phyloP scores from a whole-genome alignment of 2,329 filamentous ascomycete species.

The Pestalotiopsis sp. region DNA sequence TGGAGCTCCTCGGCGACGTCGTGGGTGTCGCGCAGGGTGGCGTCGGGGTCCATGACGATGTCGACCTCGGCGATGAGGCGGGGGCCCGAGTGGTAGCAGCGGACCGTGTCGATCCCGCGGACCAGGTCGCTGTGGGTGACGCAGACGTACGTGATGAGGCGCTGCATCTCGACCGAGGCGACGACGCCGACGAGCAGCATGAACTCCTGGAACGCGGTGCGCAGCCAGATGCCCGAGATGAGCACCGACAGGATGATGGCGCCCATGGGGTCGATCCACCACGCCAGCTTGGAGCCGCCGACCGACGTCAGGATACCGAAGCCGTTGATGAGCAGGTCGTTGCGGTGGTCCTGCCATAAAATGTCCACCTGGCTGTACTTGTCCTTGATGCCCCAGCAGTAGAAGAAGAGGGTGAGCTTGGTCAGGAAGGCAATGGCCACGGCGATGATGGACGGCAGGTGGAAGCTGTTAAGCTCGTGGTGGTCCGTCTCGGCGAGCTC shows the following conservation, averaged over 20 bases:
- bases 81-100: slow-evolving; percentile 87
- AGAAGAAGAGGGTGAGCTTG: slow-evolving; percentile 81
- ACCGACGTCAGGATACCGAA: slow-evolving; percentile 89
- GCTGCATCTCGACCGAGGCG: slow-evolving; percentile 81
- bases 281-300: slow-evolving; percentile 82
- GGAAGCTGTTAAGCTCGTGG: slow-evolving; percentile 60
- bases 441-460: slow-evolving; percentile 81
- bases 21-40: slow-evolving; percentile 76
- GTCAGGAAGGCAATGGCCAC: slow-evolving; percentile 82
- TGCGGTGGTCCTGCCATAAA: slow-evolving; percentile 95
- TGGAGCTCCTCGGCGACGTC: slow-evolving; percentile 94
- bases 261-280: slow-evolving; percentile 95
- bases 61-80: slow-evolving; percentile 94
- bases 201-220: slow-evolving; percentile 87
- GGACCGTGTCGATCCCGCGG: slow-evolving; percentile 87
- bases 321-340: slow-evolving; percentile 95
- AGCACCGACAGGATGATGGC: slow-evolving; percentile 80
- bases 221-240: slow-evolving; percentile 79
- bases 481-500: slow-evolving; percentile 58
- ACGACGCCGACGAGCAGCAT: slow-evolving; percentile 87
- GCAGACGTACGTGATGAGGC: slow-evolving; percentile 94
- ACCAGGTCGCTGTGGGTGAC: slow-evolving; percentile 87
- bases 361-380: slow-evolving; percentile 91
- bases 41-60: slow-evolving; percentile 82
- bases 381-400: slow-evolving; percentile 89